These are phyloP conservation scores for Achaetomiella virescens DNA, from an alignment of 495 filamentous ascomycete species.

Conservation along the genomic window DNA sequence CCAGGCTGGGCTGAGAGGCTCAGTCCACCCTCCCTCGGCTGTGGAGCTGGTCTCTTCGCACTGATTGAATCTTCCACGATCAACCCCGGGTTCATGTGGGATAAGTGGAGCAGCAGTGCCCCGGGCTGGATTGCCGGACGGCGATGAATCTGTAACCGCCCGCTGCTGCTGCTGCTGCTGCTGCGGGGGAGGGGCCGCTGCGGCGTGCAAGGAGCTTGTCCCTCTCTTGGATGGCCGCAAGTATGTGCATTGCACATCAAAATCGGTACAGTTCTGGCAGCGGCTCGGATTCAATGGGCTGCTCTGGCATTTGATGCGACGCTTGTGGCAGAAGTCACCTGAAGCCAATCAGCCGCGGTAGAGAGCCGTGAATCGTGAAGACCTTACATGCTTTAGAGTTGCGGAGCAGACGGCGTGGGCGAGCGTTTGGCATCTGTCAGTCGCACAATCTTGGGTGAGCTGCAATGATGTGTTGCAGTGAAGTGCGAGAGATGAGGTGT, in stretches of 20 bases:
- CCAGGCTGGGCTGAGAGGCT: conserved; percentile 14
- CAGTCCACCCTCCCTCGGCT: conserved; percentile 1
- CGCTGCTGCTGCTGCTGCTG: conserved; percentile 9
- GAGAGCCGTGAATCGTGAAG: neutral
- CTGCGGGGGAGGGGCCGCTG: neutral
- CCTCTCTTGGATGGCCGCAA: conserved; percentile 11
- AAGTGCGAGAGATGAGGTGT: too few relatives aligned
- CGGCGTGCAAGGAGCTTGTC: neutral
- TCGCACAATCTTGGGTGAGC: neutral
- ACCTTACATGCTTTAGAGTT: conserved; percentile 16
- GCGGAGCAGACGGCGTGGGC: conserved; percentile 14
- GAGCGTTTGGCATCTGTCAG: conserved; percentile 1
- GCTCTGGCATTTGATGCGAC: conserved; percentile 30
- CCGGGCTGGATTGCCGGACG: neutral
- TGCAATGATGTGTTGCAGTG: neutral
- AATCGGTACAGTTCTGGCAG: conserved; percentile 26
- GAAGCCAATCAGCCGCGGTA: conserved; percentile 5
- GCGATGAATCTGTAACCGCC: neutral
- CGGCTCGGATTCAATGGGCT: conserved; percentile 16
- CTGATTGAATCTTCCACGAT: neutral
- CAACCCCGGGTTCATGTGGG: neutral
- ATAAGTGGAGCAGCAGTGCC: neutral
- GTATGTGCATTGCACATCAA: conserved; percentile 18
- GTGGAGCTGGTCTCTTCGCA: neutral
- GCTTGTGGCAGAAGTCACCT: conserved; percentile 30